phyloP scores from a whole-genome alignment of 2,329 filamentous ascomycete species.

The Xylariomycetidae sp. region DNA sequence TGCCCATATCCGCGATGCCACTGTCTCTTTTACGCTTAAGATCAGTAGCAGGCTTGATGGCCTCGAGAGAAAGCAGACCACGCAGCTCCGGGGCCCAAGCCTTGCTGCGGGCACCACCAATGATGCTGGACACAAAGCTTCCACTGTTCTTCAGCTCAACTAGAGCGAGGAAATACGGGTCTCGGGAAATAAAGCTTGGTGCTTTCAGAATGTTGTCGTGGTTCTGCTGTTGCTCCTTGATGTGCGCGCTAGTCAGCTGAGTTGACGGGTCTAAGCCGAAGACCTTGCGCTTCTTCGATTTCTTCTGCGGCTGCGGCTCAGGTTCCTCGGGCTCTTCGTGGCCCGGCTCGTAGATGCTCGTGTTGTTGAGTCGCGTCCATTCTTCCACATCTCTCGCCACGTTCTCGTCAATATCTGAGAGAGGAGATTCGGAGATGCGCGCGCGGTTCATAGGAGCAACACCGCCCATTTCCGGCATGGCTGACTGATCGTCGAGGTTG shows the following conservation, averaged over 20 bases:
- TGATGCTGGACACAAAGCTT: conserved; percentile 80
- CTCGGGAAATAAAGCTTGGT: conserved; percentile 75
- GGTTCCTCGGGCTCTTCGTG: conserved; percentile 53
- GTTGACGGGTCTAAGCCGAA: conserved; percentile 78
- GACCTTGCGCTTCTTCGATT: conserved; percentile 74
- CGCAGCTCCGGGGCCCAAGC: conserved; percentile 90
- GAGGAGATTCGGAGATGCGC: conserved; percentile 62
- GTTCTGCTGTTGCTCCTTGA: conserved; percentile 82
- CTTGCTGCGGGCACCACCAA: conserved; percentile 71
- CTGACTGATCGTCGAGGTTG: conserved; percentile 54
- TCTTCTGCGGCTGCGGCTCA: conserved; percentile 65
- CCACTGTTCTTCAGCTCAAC: conserved; percentile 90
- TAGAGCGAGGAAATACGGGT: conserved; percentile 78
- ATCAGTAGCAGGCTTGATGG: conserved; percentile 69
- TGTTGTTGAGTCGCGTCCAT: conserved; percentile 45
- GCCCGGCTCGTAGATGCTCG: conserved; percentile 56
- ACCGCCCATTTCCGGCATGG: conserved; percentile 42
- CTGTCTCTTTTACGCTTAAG: conserved; percentile 92
- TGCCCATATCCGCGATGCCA: conserved; percentile 73
- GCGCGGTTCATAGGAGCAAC: conserved; percentile 45
- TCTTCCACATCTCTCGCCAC: conserved; percentile 56
- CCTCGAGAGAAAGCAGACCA: conserved; percentile 83
- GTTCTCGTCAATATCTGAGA: conserved; percentile 63
- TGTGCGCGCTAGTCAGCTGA: conserved; percentile 66
- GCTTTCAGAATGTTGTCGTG: conserved; percentile 80